Evolutionary conservation across 2,329 filamentous ascomycete genomes (phyloP).

Genomic region (Paracorniculantispora psalliotae): DNA sequence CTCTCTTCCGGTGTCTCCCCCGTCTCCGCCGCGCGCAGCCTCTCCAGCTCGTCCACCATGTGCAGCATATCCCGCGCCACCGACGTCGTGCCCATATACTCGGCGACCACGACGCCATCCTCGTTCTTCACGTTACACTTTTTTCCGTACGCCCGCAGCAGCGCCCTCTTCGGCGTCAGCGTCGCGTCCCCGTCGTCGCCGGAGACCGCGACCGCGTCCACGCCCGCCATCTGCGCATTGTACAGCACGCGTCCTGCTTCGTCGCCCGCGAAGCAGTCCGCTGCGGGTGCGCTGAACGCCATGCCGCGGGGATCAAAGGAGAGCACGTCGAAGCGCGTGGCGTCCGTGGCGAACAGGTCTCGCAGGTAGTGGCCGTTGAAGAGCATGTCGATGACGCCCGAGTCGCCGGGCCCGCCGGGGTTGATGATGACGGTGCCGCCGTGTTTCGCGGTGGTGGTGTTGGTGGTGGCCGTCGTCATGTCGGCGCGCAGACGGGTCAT

Average conservation of each 20-base stretch:
- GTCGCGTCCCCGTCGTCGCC: not conserved
- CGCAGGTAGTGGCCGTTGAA: conserved; percentile 21
- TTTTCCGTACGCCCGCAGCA: not conserved
- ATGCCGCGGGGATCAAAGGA: conserved; percentile 35
- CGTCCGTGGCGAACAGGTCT: conserved; percentile 1
- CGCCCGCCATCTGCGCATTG: conserved; percentile 21
- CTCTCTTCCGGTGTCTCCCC: not conserved
- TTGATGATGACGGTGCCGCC: conserved; percentile 34
- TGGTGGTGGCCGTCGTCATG: not conserved
- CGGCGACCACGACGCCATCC: not conserved
- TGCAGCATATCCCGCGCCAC: conserved; percentile 5
- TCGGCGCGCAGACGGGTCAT: conserved; percentile 30
- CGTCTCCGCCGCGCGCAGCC: not conserved
- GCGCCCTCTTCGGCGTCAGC: not conserved
- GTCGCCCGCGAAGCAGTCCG: conserved; percentile 28
- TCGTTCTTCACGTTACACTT: not conserved
- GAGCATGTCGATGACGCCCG: conserved; percentile 25
- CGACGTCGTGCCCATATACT: not conserved
- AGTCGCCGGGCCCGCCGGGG: conserved; percentile 35
- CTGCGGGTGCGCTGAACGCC: conserved; percentile 26
- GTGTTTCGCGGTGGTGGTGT: conserved; percentile 29
- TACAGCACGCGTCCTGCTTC: conserved; percentile 21
- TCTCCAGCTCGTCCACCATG: conserved; percentile 4
- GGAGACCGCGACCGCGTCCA: not conserved
- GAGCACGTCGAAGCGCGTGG: conserved; percentile 28